These are phyloP conservation scores for Aspergillus pseudotamarii DNA, from an alignment of 2,329 filamentous ascomycete genomes.

Conservation along the genomic window DNA sequence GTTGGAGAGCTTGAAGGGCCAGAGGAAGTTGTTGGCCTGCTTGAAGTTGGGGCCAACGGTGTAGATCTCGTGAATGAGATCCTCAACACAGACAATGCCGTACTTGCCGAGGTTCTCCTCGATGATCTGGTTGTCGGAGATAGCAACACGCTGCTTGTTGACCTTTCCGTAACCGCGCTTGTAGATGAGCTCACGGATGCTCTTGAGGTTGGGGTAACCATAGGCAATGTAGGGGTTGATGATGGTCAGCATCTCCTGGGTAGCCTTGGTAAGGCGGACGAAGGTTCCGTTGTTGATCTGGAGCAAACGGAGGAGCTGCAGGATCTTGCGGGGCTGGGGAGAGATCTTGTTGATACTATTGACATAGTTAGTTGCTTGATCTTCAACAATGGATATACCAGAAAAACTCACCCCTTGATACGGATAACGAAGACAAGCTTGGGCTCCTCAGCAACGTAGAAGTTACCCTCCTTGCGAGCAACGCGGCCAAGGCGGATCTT, in stretches of 20 bases:
- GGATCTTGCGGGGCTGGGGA: conserved; percentile 99
- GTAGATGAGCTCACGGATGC: conserved; percentile 98
- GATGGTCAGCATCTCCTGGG: conserved; percentile 93
- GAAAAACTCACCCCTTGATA: conserved; percentile 81
- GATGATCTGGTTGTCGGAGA: conserved; percentile 97
- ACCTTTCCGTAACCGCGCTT: conserved; percentile 99
- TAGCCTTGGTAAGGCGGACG: conserved; percentile 96
- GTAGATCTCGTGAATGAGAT: conserved; percentile 98
- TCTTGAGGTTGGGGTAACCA: conserved; percentile 99
- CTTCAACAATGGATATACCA: background rate
- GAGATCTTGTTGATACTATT: conserved; percentile 99
- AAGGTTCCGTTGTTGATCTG: conserved; percentile 99
- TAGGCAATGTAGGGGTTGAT: conserved; percentile 99
- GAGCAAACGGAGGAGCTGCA: conserved; percentile 97
- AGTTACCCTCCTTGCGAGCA: conserved; percentile 88
- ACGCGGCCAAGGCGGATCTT: conserved; percentile 90
- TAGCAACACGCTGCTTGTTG: conserved; percentile 93
- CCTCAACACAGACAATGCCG: conserved; percentile 99
- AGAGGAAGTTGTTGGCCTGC: conserved; percentile 98
- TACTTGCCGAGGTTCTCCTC: conserved; percentile 97
- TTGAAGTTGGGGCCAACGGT: conserved; percentile 99
- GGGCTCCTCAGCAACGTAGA: conserved; percentile 91
- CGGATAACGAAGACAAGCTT: conserved; percentile 98
- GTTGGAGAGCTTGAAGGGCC: conserved; percentile 99
- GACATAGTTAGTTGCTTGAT: conserved; percentile 33